Conservation (phyloP, 2,329 filamentous ascomycete genomes). For the Fusarium sp. region DNA sequence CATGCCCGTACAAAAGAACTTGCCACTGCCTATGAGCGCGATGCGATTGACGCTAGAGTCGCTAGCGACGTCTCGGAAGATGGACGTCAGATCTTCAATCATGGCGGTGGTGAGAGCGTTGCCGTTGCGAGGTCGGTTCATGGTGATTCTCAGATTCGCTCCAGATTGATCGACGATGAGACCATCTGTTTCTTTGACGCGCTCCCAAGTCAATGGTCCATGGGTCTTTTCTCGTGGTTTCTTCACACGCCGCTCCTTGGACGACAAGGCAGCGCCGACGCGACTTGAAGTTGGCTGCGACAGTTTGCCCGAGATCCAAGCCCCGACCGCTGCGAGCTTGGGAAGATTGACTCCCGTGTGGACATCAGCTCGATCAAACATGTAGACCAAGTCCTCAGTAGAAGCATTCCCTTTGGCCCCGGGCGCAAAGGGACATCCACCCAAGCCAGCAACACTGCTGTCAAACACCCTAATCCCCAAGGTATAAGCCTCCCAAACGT, state of each 20-base stretch:
- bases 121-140: background rate
- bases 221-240: background rate
- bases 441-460: background rate
- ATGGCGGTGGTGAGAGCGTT: background rate
- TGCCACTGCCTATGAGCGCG: background rate
- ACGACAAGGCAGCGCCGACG: conserved; percentile 55
- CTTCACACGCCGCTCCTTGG: background rate
- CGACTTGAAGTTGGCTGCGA: conserved; percentile 60
- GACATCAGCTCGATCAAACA: background rate
- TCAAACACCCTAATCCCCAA: background rate
- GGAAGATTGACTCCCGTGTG: conserved; percentile 62
- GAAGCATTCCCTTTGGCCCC: background rate
- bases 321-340: conserved; percentile 65
- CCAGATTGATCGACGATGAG: background rate
- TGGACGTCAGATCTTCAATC: background rate
- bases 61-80: background rate
- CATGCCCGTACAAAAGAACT: background rate
- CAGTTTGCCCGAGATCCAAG: conserved; percentile 67
- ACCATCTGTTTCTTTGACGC: background rate
- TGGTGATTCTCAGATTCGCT: background rate
- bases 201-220: background rate
- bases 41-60: background rate
- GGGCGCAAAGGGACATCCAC: background rate
- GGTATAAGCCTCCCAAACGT: background rate
- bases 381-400: background rate